Base-by-base conservation (phyloP, 495 filamentous ascomycete genomes). In the Annulohypoxylon bovei region DNA sequence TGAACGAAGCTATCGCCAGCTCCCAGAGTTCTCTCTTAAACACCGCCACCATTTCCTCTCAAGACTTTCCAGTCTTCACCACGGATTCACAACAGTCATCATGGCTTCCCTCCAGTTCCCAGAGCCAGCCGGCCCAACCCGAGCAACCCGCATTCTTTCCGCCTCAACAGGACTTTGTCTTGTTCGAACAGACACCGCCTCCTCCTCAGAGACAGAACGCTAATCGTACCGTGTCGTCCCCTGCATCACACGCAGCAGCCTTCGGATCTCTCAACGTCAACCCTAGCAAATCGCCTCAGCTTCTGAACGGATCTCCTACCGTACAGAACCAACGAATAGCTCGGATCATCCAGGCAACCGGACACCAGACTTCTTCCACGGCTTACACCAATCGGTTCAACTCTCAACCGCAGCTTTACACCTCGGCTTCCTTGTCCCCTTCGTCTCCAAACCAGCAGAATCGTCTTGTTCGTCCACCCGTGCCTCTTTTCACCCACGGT, bases 91-190 rank as follows among this genome's bases (percentile, higher is more conserved):
- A 74, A 73, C 86, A 83, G 83, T 80, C 81, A 86, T 59, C 81
- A 88, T 88, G 86, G 85, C 83, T 78, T 84, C 84, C 84, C 82
- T 83, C 85, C 82, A 86, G 79, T 85, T 83, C 85, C 70, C 75
- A 81, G 75, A 85, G 82, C 84, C 85, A 82, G 85, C 84, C 84
- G 85, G 85, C 84, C 80, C 75, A 79, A 79, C 79, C 85, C 80
- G 82, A 83, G 80, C 85, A 84, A 77, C n/a, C 14, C 53, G 60
- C 72, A 73, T 77, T 73, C 75, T 80, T 49, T 9, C 77, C 79
- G 7, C 80, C 76, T 25, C 77, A 85, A 75, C 84, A 86, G 74
- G 83, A 86, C 81, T 86, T 86, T 55, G 81, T 85, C 78, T 81
- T 86, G 83, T 86, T 82, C 83, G 80, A 82, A 72, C 76, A 79